Conservation (phyloP, 345 rosid genomes). For the Erodium maritimum region DNA sequence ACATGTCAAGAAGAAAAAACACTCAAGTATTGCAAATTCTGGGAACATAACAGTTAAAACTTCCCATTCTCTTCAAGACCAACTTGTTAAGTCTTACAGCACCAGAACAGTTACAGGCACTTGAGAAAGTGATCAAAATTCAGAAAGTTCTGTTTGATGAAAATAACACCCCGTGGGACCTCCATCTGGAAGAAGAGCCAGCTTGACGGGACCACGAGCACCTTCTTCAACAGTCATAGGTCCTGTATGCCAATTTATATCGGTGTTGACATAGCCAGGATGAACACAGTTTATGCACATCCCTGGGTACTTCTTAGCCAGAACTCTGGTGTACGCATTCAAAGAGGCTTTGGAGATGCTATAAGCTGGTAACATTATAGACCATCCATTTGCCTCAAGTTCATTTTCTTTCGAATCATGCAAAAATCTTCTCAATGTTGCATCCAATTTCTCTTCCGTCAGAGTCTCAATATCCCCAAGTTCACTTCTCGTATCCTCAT, state of each 20-base stretch:
- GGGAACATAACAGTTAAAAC: no score
- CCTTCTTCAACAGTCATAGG: conserved; percentile 30
- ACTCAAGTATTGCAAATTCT: no score
- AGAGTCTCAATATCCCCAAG: conserved; percentile 26
- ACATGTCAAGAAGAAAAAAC: no score
- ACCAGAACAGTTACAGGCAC: no score
- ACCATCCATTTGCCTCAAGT: conserved; percentile 44
- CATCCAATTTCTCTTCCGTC: conserved; percentile 31
- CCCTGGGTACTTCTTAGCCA: conserved; percentile 29
- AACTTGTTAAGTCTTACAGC: neutral
- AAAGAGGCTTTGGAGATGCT: conserved; percentile 39
- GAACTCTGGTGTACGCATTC: conserved; percentile 44
- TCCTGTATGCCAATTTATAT: conserved; percentile 40
- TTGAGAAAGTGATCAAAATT: conserved; percentile 18
- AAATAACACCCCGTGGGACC: conserved; percentile 41
- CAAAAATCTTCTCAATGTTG: conserved; percentile 24
- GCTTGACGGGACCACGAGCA: conserved; percentile 32
- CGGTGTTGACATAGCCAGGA: conserved; percentile 42
- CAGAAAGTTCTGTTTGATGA: conserved; percentile 30
- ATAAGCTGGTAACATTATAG: conserved; percentile 40
- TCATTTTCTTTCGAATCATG: conserved; percentile 21
- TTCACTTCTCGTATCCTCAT: conserved; percentile 20
- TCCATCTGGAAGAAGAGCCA: conserved; percentile 37
- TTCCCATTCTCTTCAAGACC: no score
- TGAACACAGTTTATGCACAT: conserved; percentile 47